Evolutionary conservation across 495 filamentous ascomycete species (phyloP), one percentile per base, ranked within the genome.

Genomic region (Penicillium cosmopolitanum): DNA sequence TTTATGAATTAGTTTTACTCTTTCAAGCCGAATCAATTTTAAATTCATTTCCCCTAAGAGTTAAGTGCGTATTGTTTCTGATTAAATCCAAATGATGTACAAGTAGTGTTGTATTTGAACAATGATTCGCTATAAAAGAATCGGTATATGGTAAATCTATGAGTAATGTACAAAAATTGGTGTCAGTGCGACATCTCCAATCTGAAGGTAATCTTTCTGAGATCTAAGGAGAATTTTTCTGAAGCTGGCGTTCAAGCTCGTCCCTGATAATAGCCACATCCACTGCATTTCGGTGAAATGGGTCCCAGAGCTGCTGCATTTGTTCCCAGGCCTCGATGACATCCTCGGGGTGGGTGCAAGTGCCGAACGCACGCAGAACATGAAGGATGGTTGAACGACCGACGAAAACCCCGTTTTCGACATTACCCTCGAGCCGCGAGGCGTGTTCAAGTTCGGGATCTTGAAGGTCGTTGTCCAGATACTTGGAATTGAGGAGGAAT

Each of bases 381-480:
- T 63, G 57, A 35, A 73, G 66, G 43, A 75, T 73, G 67, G 79
- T 77, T 31, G 69, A 67, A 16, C 75, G 75, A 40, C 78, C 75
- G 3, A 80, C 55, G 40, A 80, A 79, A 21, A 79, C 68, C 6
- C 74, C 77, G 56, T 80, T 79, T 25, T 77, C 72, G 3, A 80
- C 56, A n/a, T 65, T 69, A 23, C 53, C 61, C 23, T 73, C 66
- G 9, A 70, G 42, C 1, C 63, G 52, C 21, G 67, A 57, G 7
- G 58, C 28, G 21, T 56, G 47, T 9, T 67, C 64, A 7, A 46
- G 34, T 21, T 60, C 56, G 7, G 42, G 51, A 54, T 65, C 63
- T n/a, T 66, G 53, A 31, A 66, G 60, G 34, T 73, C 65, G 19
- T 57, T 40, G 13, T 70, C 62, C 34, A 69, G 35, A 38, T 62